These are phyloP conservation scores for Geoglossum cookeanum DNA, from an alignment of 2,329 filamentous ascomycete species.

Conservation along the genomic window DNA sequence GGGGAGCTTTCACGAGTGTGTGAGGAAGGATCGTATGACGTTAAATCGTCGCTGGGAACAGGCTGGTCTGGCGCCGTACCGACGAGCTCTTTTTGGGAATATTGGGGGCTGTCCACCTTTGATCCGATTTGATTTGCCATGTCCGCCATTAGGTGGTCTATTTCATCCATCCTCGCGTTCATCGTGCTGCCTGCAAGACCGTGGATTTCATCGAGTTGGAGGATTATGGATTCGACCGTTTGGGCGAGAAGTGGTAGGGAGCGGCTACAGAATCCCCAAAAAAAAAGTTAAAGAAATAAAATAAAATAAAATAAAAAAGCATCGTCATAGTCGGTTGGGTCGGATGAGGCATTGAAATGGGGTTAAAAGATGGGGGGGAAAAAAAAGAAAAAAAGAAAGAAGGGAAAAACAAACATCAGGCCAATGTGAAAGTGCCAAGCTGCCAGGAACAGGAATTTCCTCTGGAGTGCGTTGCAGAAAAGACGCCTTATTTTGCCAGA, in stretches of 20 bases:
- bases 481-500: neutral
- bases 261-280: constrained; percentile 15
- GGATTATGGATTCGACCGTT: constrained; percentile 17
- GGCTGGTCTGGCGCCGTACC: neutral
- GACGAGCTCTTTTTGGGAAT: neutral
- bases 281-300: too few relatives aligned
- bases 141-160: constrained; percentile 6
- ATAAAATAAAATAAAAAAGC: neutral
- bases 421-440: constrained; percentile 8
- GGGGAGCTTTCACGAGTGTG: neutral
- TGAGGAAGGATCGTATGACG: neutral
- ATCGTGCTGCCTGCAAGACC: constrained; percentile 13
- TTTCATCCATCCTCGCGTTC: constrained; percentile 14
- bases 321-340: neutral
- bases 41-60: neutral
- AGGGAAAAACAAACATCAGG: neutral
- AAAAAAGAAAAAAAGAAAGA: neutral
- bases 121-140: neutral
- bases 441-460: constrained; percentile 13
- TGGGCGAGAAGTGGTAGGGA: constrained; percentile 17
- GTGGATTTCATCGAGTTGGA: constrained; percentile 16
- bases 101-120: neutral
- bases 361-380: neutral
- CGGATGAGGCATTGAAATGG: neutral
- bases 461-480: neutral